phyloP scores from a whole-genome alignment of 192 early-diverging fungal genomes.

The Coemansia umbellata region DNA sequence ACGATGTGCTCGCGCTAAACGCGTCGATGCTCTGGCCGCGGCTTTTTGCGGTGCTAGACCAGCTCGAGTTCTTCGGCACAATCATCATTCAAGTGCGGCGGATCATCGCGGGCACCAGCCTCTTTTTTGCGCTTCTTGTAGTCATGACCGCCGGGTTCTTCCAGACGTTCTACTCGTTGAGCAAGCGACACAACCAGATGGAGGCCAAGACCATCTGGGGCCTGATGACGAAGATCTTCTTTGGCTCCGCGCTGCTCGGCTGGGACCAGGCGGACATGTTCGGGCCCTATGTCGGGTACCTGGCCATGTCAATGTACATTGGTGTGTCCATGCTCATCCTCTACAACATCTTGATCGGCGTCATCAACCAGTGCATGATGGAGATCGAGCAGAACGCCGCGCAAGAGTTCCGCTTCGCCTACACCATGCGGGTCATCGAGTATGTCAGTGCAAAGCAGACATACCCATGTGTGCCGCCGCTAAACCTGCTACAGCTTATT shows the following conservation, averaged over 20 bases:
- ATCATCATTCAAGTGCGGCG: slow-evolving; percentile 38
- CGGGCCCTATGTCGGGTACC: slow-evolving; percentile 27
- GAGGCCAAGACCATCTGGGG: slow-evolving; percentile 23
- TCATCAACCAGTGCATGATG: slow-evolving; percentile 41
- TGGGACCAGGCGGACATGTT: slow-evolving; percentile 39
- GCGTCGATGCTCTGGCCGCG: slow-evolving; percentile 42
- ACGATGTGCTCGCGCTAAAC: slow-evolving; percentile 36
- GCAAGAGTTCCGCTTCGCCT: slow-evolving; percentile 38
- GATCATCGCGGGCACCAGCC: slow-evolving; percentile 31
- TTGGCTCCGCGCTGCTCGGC: slow-evolving; percentile 31
- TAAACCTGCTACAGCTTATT: slow-evolving; percentile 27
- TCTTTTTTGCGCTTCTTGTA: slow-evolving; percentile 38
- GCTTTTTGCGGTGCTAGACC: slow-evolving; percentile 35
- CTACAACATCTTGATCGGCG: slow-evolving; percentile 43
- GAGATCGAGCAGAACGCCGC: slow-evolving; percentile 32
- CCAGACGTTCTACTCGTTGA: slow-evolving; percentile 37
- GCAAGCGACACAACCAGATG: slow-evolving; percentile 29
- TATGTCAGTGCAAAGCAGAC: slow-evolving; percentile 39
- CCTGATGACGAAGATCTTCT: slow-evolving; percentile 39
- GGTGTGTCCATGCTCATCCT: slow-evolving; percentile 43
- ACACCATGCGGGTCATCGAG: slow-evolving; percentile 32
- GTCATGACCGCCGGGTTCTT: slow-evolving; percentile 40
- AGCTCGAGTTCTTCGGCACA: slow-evolving; percentile 42
- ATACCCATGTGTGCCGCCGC: slow-evolving; percentile 38
- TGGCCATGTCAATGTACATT: slow-evolving; percentile 39